Evolutionary conservation across 1,139 yeast genomes (phyloP), one percentile per base, ranked within the genome.

Genomic region (Lodderomyces orthopsilosis): DNA sequence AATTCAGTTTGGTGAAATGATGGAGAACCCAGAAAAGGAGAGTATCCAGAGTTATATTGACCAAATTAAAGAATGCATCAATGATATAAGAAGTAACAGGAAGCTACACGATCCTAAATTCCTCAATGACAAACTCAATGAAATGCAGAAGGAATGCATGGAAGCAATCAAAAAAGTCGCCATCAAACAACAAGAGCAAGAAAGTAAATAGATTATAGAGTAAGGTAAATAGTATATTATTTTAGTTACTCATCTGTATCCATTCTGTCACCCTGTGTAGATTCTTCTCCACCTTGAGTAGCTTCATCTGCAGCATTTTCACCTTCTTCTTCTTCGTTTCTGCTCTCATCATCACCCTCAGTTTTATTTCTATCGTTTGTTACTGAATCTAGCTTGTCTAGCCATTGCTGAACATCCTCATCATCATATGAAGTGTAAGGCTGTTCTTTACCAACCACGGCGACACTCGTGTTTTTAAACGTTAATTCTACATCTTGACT

Each of bases 401-500:
- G 74, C 90, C 90, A 84, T 53, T 79, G 86, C 57, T 84, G 83
- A 27, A 91, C 96, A 22, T 79, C 82, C 45, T 88, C 96, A 53
- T 90, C 95, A 53, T 93, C 98, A 55, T 86, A 84, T 46, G 85
- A 68, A 30, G 82, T 81, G 66, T 91, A 90, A 3, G 79, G 76
- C 40, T 77, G 73, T 54, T 83, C 95, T 51, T 80, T 77, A 32
- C 98, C 97, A 15, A 91, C 98, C 43, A 90, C 79, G 43, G 96
- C 93, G 52, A 93, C 88, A 8, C 95, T 85, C 17, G 98, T 87
- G 67, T 93, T 94, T 52, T 83, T 81, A 44, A 76, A 70, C 33
- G 84, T 89, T 62, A 93, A 77, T 62, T 93, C 96, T 58, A 89
- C 93, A 64, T 93, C 98, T 65, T 91, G 96, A 13, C 94, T 83